Base-by-base conservation (phyloP, 768 basidiomycete species). In the Suillus paluster region DNA sequence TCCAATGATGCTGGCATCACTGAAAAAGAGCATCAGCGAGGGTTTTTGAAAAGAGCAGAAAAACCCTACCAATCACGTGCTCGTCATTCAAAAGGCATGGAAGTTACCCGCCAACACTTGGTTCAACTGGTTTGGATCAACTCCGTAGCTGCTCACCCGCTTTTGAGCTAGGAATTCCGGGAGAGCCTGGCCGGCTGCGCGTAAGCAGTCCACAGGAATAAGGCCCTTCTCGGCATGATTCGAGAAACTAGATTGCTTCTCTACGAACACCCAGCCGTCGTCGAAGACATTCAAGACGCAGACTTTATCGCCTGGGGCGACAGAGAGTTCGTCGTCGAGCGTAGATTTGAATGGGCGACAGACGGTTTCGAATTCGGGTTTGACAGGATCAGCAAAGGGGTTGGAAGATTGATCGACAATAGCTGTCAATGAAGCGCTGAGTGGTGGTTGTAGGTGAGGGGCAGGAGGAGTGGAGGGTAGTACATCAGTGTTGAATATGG, bases 131-230 rank as follows among this genome's bases (percentile, higher is more conserved):
- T 12, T 25, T 6, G 9, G 8, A 30, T 62, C 61, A 41, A 58
- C 69, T 15, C 41, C 64, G 49, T 78, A 76, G 66, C 79, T 79
- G 60, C 79, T 82, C 46, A 83, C 75, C 59, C 82, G 72, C 71
- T 84, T 85, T 64, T 80, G 75, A 15, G 78, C 76, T 54, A 86
- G 70, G 74, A 86, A 86, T 9, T 76, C 71, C 0, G 83, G 79
- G 36, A 86, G 72, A 25, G 79, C 74, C 69, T 85, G 80, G 19
- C 79, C 77, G 25, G 73, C 68, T 45, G 79, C 77, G 33, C 87
- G 78, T 70, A 91, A 78, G 70, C 89, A 91, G 66, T 89, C 86
- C n/a, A 90, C 75, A 6, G 90, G 90, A 50, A 91, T 88, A 57
- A 91, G 69, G 0, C 89, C 90, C 42, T 72, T 72, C 4, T 68